phyloP scores from a whole-genome alignment of 305 asterid genomes.

The Fraxinus sp. region DNA sequence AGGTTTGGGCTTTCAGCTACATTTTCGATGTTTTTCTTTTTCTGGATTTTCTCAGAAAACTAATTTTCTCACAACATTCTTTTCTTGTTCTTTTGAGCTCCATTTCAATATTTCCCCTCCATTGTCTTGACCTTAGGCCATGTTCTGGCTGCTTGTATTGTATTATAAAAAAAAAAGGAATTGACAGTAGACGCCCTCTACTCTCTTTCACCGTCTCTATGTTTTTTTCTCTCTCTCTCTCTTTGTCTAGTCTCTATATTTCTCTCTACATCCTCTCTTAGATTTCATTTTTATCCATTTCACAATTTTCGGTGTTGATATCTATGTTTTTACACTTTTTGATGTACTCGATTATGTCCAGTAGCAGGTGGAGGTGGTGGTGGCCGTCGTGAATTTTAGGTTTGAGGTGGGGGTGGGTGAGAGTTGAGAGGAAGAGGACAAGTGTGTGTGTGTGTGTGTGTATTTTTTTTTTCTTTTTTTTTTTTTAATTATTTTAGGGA shows the following conservation, averaged over 20 bases:
- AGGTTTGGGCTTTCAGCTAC: no score
- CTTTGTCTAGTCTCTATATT: background rate
- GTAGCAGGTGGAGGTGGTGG: no score
- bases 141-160: constrained; percentile 44
- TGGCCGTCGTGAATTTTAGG: no score
- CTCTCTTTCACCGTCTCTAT: background rate
- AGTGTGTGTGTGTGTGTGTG: no score
- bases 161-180: constrained; percentile 35
- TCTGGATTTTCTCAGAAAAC: constrained; percentile 17
- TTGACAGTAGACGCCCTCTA: constrained; percentile 34
- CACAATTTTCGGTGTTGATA: constrained; percentile 3
- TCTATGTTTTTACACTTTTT: background rate
- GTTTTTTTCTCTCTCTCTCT: background rate
- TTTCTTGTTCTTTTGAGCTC: constrained; percentile 28
- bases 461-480: no score
- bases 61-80: constrained; percentile 19
- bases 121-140: constrained; percentile 15
- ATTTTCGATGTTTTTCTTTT: no score
- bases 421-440: no score
- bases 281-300: background rate
- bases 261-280: background rate
- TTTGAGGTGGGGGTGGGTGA: no score
- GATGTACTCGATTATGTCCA: background rate
- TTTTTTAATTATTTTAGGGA: no score
- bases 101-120: constrained; percentile 31